Evolutionary conservation across 257 asterid genomes (phyloP).

Genomic region (Anisodus acutangulus): DNA sequence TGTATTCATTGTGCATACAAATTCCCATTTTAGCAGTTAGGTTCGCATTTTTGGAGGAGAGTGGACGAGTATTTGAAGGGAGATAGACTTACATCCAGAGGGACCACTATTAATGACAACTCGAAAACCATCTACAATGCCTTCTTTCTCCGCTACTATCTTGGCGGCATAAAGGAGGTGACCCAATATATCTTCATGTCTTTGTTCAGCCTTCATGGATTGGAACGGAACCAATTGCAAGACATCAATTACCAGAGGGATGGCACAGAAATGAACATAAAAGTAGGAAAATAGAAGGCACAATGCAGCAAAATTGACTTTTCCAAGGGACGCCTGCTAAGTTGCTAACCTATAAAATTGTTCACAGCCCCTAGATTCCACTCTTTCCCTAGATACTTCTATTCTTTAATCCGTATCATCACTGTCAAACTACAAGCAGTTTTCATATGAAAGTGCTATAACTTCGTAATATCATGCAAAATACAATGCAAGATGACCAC

Average conservation of each 20-base stretch:
- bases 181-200: slow-evolving; percentile 84
- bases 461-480: background rate
- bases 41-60: background rate
- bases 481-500: background rate
- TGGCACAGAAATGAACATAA: slow-evolving; percentile 1
- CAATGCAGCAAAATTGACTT: background rate
- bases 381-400: background rate
- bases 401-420: background rate
- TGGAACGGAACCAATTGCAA: slow-evolving; percentile 29
- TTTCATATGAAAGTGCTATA: background rate
- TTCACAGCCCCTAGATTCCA: background rate
- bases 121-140: slow-evolving; percentile 86
- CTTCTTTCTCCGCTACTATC: slow-evolving; percentile 92
- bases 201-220: slow-evolving; percentile 71
- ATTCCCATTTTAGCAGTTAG: background rate
- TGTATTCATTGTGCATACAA: background rate
- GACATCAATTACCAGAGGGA: slow-evolving; percentile 14
- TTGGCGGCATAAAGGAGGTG: slow-evolving; percentile 86
- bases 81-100: slow-evolving; percentile 66
- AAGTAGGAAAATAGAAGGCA: background rate
- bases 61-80: background rate
- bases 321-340: background rate
- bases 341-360: slow-evolving; percentile 7
- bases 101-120: slow-evolving; percentile 88
- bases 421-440: background rate